Percentiles rank a stretch among this genome's conserved stretches.
These are phyloP conservation scores for Wickerhamomyces pijperi DNA, from an alignment of 805 yeast species.

Conservation along the genomic window DNA sequence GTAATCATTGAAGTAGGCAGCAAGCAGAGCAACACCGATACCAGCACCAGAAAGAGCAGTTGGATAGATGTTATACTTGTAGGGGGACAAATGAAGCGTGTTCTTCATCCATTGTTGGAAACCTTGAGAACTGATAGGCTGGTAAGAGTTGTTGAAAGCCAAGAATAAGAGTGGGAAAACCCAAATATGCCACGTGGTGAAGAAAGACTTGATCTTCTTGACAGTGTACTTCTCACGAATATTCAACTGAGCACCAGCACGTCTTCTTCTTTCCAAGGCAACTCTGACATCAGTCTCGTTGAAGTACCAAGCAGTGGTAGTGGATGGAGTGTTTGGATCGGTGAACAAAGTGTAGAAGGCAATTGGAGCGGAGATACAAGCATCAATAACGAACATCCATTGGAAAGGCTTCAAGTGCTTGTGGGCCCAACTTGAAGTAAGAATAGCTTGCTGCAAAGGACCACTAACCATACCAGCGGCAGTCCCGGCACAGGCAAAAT, in stretches of 20 bases:
- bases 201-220: conserved; percentile 27
- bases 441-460: conserved; percentile 25
- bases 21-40: conserved; percentile 24
- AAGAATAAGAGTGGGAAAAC: conserved; percentile 25
- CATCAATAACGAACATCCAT: conserved; percentile 38
- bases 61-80: conserved; percentile 30
- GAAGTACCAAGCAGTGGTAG: conserved; percentile 31
- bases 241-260: conserved; percentile 30
- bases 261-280: conserved; percentile 34
- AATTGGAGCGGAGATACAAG: conserved; percentile 29
- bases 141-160: conserved; percentile 9
- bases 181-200: conserved; percentile 37
- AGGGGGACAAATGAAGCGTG: conserved; percentile 22
- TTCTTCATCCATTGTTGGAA: conserved; percentile 34
- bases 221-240: conserved; percentile 29
- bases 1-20: conserved; percentile 27
- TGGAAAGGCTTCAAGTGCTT: conserved; percentile 25
- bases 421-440: conserved; percentile 16
- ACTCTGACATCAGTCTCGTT: conserved; percentile 30
- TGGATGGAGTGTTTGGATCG: conserved; percentile 37
- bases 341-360: conserved; percentile 31
- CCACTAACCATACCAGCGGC: conserved; percentile 27
- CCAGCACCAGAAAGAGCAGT: conserved; percentile 27
- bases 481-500: conserved; percentile 24
- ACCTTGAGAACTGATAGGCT: conserved; percentile 28